Conservation (phyloP, 2,329 filamentous ascomycete species). For the Knufia petricola region DNA sequence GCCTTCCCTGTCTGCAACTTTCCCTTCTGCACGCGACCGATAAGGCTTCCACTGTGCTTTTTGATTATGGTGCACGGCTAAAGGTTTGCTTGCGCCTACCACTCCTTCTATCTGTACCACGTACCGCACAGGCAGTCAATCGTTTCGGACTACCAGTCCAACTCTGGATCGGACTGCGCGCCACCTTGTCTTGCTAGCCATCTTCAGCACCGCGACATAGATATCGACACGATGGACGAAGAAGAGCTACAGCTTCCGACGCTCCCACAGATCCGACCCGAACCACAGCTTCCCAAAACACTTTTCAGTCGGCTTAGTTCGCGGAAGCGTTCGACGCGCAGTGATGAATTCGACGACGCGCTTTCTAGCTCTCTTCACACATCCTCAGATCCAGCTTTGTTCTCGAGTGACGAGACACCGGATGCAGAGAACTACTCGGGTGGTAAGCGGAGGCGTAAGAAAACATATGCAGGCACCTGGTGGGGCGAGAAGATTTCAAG, state of each 20-base stretch:
- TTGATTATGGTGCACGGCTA: background rate
- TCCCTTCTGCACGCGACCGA: background rate
- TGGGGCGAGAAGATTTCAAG: slow-evolving; percentile 16
- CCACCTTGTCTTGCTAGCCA: too few species aligned
- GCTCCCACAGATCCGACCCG: background rate
- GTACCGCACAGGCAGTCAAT: background rate
- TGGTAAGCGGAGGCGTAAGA: slow-evolving; percentile 17
- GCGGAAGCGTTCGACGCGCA: slow-evolving; percentile 28
- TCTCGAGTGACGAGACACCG: slow-evolving; percentile 39
- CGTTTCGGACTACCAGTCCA: background rate
- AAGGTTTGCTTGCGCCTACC: background rate
- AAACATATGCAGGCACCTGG: slow-evolving; percentile 20
- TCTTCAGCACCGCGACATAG: too few species aligned
- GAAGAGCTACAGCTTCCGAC: slow-evolving; percentile 3
- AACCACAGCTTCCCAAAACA: slow-evolving; percentile 5
- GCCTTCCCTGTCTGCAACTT: background rate
- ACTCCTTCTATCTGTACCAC: background rate
- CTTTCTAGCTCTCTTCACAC: slow-evolving; percentile 4
- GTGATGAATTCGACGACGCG: slow-evolving; percentile 4
- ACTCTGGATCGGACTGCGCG: background rate
- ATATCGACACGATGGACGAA: slow-evolving; percentile 1
- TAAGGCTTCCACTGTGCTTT: background rate
- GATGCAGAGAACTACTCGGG: slow-evolving; percentile 33
- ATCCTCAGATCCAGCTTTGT: slow-evolving; percentile 34
- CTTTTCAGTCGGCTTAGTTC: slow-evolving; percentile 20